Conservation (phyloP, 495 filamentous ascomycete genomes). For the Penicillium cinerascens region DNA sequence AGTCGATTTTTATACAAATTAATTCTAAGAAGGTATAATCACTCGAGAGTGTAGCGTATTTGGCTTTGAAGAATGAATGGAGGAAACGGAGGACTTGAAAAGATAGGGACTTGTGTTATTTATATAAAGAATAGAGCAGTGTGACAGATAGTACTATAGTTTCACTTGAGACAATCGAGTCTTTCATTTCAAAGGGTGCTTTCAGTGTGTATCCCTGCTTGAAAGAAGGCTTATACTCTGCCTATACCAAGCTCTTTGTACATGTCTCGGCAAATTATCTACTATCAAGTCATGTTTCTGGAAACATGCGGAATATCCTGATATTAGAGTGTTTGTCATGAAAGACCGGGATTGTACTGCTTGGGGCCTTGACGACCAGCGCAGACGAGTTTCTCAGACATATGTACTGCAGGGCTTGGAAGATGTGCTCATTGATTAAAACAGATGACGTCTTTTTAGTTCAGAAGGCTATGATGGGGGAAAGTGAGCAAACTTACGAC, state of each 20-base stretch:
- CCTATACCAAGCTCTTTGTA: not conserved
- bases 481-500: too few relatives aligned
- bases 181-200: not conserved
- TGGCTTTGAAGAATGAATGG: not conserved
- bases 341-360: too few relatives aligned
- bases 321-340: too few relatives aligned
- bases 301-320: too few relatives aligned
- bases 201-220: not conserved
- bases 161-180: not conserved
- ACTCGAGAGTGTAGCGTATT: not conserved
- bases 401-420: too few relatives aligned
- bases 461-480: too few relatives aligned
- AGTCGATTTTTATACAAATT: not conserved
- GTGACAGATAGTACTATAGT: not conserved
- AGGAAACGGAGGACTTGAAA: not conserved
- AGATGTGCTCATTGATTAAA: too few relatives aligned
- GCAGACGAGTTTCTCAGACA: too few relatives aligned
- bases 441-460: too few relatives aligned
- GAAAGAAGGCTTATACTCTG: not conserved
- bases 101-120: not conserved
- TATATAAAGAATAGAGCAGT: not conserved
- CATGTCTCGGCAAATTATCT: too few relatives aligned
- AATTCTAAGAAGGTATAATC: not conserved
- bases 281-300: too few relatives aligned
- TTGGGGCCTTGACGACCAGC: too few relatives aligned